Percentiles rank a stretch among this genome's conserved stretches.
Evolutionary conservation across 2,329 filamentous ascomycete genomes (phyloP).

Genomic region (Monilinia aucupariae): DNA sequence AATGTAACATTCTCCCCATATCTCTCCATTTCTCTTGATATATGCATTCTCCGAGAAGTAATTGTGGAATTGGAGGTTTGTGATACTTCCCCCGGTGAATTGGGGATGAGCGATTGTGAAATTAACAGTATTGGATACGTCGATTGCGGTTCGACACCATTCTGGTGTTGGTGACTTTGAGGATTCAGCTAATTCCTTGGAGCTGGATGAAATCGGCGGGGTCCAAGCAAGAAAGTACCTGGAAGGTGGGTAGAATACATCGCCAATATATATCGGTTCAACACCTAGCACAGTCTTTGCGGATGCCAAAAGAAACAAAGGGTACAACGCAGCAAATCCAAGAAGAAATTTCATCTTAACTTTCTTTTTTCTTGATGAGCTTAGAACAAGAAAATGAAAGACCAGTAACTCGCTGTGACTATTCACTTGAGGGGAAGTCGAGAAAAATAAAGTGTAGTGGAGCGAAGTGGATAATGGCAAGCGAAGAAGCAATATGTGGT

Average conservation of each 20-base stretch:
- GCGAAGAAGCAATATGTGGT: conserved; percentile 22
- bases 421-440: background rate
- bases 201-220: conserved; percentile 7
- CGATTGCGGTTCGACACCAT: conserved; percentile 29
- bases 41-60: conserved; percentile 28
- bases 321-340: background rate
- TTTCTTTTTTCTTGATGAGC: background rate
- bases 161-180: conserved; percentile 12
- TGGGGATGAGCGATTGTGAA: conserved; percentile 20
- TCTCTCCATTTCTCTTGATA: conserved; percentile 24
- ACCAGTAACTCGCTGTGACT: background rate
- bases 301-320: background rate
- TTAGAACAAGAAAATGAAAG: background rate
- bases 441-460: conserved; percentile 5
- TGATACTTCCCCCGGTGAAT: conserved; percentile 20
- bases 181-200: background rate
- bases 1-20: conserved; percentile 28
- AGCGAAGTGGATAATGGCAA: background rate
- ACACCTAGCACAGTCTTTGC: conserved; percentile 18
- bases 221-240: conserved; percentile 32
- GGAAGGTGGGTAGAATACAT: conserved; percentile 31
- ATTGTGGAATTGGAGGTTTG: conserved; percentile 25
- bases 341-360: conserved; percentile 20
- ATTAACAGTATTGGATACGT: conserved; percentile 19
- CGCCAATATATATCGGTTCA: conserved; percentile 30